Conservation (phyloP, 495 filamentous ascomycete species). For the Penicillium antarcticum region DNA sequence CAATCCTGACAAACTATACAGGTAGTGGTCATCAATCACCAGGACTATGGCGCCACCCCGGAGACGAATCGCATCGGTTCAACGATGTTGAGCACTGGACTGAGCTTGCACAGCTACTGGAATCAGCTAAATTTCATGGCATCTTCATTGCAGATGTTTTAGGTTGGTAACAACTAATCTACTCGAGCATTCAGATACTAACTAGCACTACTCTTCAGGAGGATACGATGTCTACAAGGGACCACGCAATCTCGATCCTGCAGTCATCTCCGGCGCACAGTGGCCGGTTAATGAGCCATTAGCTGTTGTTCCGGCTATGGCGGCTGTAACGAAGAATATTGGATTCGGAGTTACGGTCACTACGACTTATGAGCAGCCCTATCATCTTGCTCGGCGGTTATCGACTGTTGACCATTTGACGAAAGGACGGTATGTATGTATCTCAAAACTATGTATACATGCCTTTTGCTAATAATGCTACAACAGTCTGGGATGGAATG, state of each 20-base stretch:
- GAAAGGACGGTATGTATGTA: constrained; percentile 49
- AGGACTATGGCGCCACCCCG: constrained; percentile 51
- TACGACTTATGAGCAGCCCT: constrained; percentile 68
- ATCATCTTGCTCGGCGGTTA: constrained; percentile 62
- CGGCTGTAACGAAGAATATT: constrained; percentile 57
- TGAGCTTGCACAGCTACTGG: constrained; percentile 46
- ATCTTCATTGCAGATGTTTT: constrained; percentile 57
- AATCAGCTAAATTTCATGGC: constrained; percentile 51
- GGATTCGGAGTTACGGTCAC: constrained; percentile 69
- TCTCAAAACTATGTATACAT: not conserved
- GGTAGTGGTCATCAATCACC: constrained; percentile 53
- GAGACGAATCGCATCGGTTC: constrained; percentile 50
- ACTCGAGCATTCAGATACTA: too few relatives aligned
- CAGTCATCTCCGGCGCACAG: constrained; percentile 58
- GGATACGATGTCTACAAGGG: constrained; percentile 68
- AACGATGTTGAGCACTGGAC: constrained; percentile 52
- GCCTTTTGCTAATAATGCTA: not conserved
- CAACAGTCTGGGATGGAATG: constrained; percentile 57
- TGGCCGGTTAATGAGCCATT: constrained; percentile 61
- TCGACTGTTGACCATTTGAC: constrained; percentile 67
- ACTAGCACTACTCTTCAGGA: constrained; percentile 20
- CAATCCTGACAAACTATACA: constrained; percentile 7
- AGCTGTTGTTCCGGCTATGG: constrained; percentile 44
- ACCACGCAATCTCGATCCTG: constrained; percentile 53
- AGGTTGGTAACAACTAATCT: constrained; percentile 16